phyloP scores from a whole-genome alignment of 768 basidiomycete genomes.

The Daedalea quercina region DNA sequence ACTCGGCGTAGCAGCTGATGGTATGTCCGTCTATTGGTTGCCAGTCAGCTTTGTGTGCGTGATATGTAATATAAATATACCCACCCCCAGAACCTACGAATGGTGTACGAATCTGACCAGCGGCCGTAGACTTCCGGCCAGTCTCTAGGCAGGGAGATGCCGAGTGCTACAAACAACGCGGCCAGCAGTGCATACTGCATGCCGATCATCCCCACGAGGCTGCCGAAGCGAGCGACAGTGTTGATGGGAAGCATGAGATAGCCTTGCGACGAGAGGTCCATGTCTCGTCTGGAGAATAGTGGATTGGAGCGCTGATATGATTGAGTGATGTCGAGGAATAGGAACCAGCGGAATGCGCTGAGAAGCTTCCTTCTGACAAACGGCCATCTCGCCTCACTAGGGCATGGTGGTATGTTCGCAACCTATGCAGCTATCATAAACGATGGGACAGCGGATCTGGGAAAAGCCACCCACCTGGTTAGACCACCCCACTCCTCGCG shows the following conservation, averaged over 20 bases:
- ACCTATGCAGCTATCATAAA: background rate
- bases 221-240: background rate
- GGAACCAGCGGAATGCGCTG: background rate
- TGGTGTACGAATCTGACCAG: conserved; percentile 15
- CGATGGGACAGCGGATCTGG: too few species aligned
- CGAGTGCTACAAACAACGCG: conserved; percentile 8
- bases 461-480: background rate
- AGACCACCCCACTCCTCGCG: conserved; percentile 5
- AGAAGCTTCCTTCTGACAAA: conserved; percentile 1
- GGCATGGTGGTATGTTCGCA: conserved; percentile 3
- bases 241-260: background rate
- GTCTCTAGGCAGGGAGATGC: conserved; percentile 22
- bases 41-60: background rate
- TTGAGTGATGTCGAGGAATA: conserved; percentile 6
- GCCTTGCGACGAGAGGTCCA: conserved; percentile 1
- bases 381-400: background rate
- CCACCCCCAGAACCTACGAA: conserved; percentile 17
- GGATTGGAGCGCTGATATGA: conserved; percentile 7
- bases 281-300: background rate
- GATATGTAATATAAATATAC: background rate
- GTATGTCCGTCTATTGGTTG: conserved; percentile 9
- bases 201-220: background rate
- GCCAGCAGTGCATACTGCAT: background rate
- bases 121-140: conserved; percentile 35
- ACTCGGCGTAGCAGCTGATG: conserved; percentile 17